Evolutionary conservation across 768 basidiomycete genomes (phyloP), one percentile per base, ranked within the genome.

Genomic region (Termitomyces sp.): DNA sequence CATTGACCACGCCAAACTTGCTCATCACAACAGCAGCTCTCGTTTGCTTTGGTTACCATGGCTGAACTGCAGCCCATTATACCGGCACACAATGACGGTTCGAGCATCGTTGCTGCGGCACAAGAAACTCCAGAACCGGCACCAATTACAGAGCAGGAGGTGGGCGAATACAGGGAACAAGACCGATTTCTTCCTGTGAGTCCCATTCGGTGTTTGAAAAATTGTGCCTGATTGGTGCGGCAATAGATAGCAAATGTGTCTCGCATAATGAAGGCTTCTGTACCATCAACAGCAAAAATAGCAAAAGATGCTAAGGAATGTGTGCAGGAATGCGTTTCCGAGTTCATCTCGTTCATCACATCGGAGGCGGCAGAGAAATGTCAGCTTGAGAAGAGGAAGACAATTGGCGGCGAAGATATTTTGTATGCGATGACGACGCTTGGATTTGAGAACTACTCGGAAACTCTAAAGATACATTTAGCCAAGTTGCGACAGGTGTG

Each of bases 241-340:
- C 13, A 40, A n/a, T 48, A 95, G 95, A 98, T 98, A 66, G 95
- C 95, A 54, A 98, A 98, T 70, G 95, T 98, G n/a, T 87, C 94
- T 16, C 84, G 96, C 23, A 95, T 98, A 69, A 98, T 98, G 95
- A 98, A 98, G 74, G 79, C 86, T 46, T 83, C 93, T 12, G 87
- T 98, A 2, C 95, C 96, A 0, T 76, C 86, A 0, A 89, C 89
- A 20, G 93, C 96, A 46, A 98, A 98, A 76, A 96, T 98, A 67
- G 91, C 93, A 8, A 98, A 98, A 72, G 96, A 98, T 73, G 95
- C 95, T 48, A 98, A 98, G 71, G 96, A 98, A 75, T 95, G 93
- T 74, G 93, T 98, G 46, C 96, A 98, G 72, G 96, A 98, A 75
- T 97, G 95, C 74, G 93, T 97, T 57, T 94, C 91, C 46, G 96